Base-by-base conservation (phyloP, 2,329 filamentous ascomycete genomes). In the Diaporthe aspalathi region DNA sequence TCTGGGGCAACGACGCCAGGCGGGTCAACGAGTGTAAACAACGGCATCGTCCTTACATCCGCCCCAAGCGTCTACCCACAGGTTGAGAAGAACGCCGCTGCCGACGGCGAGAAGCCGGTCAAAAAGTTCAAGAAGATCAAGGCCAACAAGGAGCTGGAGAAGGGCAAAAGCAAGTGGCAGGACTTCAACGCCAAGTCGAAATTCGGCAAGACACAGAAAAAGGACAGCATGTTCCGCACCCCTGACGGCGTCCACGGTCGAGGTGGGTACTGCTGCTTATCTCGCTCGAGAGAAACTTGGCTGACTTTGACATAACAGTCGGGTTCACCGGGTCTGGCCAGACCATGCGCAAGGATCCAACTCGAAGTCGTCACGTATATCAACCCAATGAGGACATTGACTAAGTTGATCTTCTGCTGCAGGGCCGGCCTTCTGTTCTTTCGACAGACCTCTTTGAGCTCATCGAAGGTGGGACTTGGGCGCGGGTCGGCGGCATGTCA, bases 201-300 rank as follows among this genome's bases (percentile, higher is more conserved):
- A 79, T 85, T 90, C 74, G 89, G 86, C 74, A 92, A 92, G 80
- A 75, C 83, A 5, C 82, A 84, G 52, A 95, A 95, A 84, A 97
- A 97, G 83, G 94, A 97, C 62, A 97, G 94, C 86, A 98, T 98
- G 95, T 98, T 98, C 81, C 91, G 95, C 57, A 98, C 95, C 3
- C 94, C 94, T 0, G 94, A 97, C 40, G 92, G 94, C 73, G 88
- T 96, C 29, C 89, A 94, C 77, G 95, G 93, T 71, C 90, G 94
- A 92, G 95, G 95, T 97, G 84, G 76, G 87, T 76, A 56, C 57
- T 9, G 27, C 56, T 38, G 7, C 24, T 49, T 24, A 22, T 22
- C 43, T 7, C 24, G 12, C 27, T 47, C 32, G 6, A 29, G 17
- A n/a, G 43, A 27, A 50, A 3, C 35, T 63, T n/a, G 66, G 68